phyloP scores from a whole-genome alignment of 2,329 filamentous ascomycete species.

The Penicillium sp. region DNA sequence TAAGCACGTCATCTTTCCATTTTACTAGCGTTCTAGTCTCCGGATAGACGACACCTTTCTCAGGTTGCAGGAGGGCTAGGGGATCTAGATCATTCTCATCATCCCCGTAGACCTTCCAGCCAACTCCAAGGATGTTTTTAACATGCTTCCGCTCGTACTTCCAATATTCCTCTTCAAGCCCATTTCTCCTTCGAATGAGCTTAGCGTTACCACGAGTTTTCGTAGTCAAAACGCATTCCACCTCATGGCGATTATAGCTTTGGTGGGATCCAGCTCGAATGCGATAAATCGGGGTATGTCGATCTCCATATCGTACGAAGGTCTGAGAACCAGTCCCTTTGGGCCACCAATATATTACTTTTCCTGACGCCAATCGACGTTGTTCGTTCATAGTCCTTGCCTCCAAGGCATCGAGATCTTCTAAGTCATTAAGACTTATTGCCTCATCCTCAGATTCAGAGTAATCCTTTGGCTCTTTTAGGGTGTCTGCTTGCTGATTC shows the following conservation, averaged over 20 bases:
- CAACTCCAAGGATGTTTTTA: slow-evolving; percentile 13
- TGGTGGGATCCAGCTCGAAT: slow-evolving; percentile 16
- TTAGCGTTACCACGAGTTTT: slow-evolving; percentile 7
- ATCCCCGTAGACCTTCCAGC: slow-evolving; percentile 21
- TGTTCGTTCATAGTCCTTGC: slow-evolving; percentile 5
- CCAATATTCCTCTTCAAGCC: slow-evolving; percentile 4
- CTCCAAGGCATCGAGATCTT: slow-evolving; percentile 8
- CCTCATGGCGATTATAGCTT: slow-evolving; percentile 6
- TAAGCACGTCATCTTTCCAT: slow-evolving; percentile 13
- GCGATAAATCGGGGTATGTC: slow-evolving; percentile 12
- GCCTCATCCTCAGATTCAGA: neutral
- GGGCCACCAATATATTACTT: slow-evolving; percentile 19
- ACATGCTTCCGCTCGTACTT: slow-evolving; percentile 11
- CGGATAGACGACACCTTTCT: slow-evolving; percentile 7
- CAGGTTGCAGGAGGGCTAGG: slow-evolving; percentile 9
- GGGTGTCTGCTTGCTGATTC: too few species aligned
- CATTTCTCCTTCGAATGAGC: neutral
- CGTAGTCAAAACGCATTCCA: slow-evolving; percentile 1
- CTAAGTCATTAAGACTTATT: neutral
- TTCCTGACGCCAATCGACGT: slow-evolving; percentile 1
- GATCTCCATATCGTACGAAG: slow-evolving; percentile 15
- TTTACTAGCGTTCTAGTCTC: slow-evolving; percentile 16
- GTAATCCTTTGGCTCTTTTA: neutral
- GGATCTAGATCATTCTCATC: slow-evolving; percentile 9
- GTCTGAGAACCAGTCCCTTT: slow-evolving; percentile 17